Percentiles rank a stretch among this genome's conserved stretches.
Evolutionary conservation across 331 rosid genomes (phyloP).

Genomic region (Quercus lobata): DNA sequence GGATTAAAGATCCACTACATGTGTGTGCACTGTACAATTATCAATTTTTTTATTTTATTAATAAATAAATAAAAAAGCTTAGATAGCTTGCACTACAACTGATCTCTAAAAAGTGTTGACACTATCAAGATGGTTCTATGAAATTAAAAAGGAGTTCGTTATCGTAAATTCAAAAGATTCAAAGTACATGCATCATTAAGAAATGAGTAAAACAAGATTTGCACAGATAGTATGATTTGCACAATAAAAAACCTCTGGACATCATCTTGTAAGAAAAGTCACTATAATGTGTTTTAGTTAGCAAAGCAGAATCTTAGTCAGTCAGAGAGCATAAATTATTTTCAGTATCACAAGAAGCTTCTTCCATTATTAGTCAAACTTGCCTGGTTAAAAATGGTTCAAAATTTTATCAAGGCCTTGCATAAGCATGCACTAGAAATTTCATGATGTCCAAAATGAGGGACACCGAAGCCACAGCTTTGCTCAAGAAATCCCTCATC

Average conservation of each 20-base stretch:
- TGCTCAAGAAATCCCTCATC: not conserved
- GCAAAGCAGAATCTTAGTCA: not conserved
- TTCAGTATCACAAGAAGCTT: not conserved
- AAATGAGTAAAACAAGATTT: not conserved
- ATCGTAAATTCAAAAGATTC: not conserved
- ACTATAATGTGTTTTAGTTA: not conserved
- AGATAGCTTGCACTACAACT: no score
- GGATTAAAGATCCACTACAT: no score
- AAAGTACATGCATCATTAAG: not conserved
- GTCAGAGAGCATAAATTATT: not conserved
- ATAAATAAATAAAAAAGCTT: no score
- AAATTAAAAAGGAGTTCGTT: not conserved
- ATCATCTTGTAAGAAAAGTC: no score
- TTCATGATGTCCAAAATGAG: not conserved
- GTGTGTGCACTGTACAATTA: no score
- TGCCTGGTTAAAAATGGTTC: not conserved
- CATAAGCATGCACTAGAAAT: not conserved
- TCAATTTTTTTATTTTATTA: no score
- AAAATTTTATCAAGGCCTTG: not conserved
- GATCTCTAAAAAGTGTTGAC: not conserved
- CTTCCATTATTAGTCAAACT: not conserved
- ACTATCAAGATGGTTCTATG: not conserved
- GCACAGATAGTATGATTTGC: not conserved
- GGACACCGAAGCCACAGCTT: not conserved
- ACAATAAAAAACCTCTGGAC: no score